phyloP scores from a whole-genome alignment of 2,329 filamentous ascomycete genomes.

The Paecilomyces sp. region DNA sequence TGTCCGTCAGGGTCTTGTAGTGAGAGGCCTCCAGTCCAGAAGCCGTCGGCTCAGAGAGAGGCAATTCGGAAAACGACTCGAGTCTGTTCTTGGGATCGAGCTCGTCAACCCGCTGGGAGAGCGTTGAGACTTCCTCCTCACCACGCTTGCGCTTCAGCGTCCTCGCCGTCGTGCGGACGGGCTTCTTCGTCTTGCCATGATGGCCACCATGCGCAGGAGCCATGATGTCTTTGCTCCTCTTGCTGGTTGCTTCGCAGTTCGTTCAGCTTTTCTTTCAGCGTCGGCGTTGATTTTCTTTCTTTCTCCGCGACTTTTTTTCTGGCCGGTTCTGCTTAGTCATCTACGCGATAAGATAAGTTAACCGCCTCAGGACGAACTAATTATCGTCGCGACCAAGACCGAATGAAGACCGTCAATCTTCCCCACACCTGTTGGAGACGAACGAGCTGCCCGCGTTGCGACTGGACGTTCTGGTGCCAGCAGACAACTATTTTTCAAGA shows the following conservation, averaged over 20 bases:
- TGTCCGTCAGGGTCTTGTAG: conserved; percentile 83
- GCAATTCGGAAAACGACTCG: conserved; percentile 73
- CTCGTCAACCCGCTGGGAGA: conserved; percentile 37
- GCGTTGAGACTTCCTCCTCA: conserved; percentile 35
- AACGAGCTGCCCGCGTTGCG: background rate
- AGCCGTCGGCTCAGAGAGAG: conserved; percentile 73
- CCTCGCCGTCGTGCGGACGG: conserved; percentile 17
- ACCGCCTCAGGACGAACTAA: background rate
- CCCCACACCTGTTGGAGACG: background rate
- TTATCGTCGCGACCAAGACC: background rate
- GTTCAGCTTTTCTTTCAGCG: background rate
- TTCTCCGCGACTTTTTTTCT: conserved; percentile 20
- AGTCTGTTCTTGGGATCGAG: conserved; percentile 42
- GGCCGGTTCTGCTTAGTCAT: conserved; percentile 26
- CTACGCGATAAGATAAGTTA: conserved; percentile 20
- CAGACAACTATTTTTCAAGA: conserved; percentile 15
- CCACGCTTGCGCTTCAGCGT: conserved; percentile 41
- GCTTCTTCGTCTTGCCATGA: conserved; percentile 21
- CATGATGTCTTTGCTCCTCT: conserved; percentile 18
- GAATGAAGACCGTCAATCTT: background rate
- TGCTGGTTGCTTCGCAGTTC: background rate
- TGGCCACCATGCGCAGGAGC: conserved; percentile 20
- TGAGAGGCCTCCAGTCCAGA: conserved; percentile 77
- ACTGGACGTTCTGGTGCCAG: background rate
- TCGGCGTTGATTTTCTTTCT: background rate